Evolutionary conservation across 257 asterid species (phyloP).

Genomic region (Solanum pinnatisectum): DNA sequence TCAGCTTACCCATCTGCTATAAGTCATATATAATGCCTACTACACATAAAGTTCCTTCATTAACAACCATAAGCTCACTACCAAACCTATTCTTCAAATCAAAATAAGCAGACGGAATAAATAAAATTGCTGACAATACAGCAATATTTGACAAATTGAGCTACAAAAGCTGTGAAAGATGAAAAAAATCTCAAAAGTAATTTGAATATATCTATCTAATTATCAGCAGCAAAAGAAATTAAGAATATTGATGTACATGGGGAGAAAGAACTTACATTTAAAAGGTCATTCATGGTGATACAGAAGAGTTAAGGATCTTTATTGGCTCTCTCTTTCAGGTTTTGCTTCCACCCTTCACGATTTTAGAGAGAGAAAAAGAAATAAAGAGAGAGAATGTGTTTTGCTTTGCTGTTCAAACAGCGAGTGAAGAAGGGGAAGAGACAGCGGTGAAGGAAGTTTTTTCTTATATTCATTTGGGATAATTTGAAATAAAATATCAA

Average conservation of each 20-base stretch:
- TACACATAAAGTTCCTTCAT: neutral
- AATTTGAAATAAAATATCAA: too few species aligned
- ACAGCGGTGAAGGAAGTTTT: neutral
- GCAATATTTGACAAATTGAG: neutral
- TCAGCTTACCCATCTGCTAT: neutral
- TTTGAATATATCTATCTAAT: neutral
- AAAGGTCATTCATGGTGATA: constrained; percentile 62
- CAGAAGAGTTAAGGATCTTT: constrained; percentile 7
- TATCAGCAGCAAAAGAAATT: neutral
- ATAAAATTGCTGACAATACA: neutral
- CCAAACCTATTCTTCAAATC: neutral
- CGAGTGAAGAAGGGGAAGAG: neutral
- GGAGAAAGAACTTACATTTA: constrained; percentile 13
- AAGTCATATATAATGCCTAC: neutral
- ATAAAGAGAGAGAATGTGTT: neutral
- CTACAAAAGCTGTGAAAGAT: neutral
- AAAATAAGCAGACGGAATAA: neutral
- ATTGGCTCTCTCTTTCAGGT: constrained; percentile 4
- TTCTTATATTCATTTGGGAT: neutral
- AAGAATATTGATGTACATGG: neutral
- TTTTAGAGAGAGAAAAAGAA: constrained; percentile 21
- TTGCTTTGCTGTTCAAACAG: neutral
- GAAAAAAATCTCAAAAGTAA: neutral
- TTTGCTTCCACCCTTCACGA: constrained; percentile 2
- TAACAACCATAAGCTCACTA: neutral